phyloP scores from a whole-genome alignment of 23 red algal species.

The Gracilaria vermiculophylla region DNA sequence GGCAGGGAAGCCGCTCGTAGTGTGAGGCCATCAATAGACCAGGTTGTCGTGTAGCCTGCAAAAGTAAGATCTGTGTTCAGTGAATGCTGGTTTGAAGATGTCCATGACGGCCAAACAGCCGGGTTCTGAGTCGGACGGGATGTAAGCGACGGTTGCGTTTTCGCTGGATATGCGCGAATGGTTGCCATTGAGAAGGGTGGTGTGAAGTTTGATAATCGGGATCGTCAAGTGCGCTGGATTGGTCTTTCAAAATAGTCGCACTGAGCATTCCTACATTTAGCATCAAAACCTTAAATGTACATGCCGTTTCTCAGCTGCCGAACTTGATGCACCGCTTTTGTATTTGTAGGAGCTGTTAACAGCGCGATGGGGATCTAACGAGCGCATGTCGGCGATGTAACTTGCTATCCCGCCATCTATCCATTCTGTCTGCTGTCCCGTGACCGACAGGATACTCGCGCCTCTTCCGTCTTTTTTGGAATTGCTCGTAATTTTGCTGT shows the following conservation, averaged over 20 bases:
- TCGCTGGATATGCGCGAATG: not conserved
- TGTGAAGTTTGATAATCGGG: not conserved
- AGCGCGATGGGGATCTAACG: no score
- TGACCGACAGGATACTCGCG: no score
- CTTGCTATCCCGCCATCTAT: no score
- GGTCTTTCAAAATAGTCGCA: not conserved
- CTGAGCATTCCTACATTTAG: not conserved
- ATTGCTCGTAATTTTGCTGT: no score
- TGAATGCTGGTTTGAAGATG: not conserved
- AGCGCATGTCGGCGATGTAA: no score
- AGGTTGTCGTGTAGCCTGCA: not conserved
- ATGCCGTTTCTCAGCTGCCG: not conserved
- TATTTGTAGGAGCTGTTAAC: no score
- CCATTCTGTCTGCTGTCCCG: no score
- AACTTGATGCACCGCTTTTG: no score
- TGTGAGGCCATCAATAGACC: not conserved
- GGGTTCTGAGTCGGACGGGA: not conserved
- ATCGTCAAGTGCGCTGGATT: not conserved
- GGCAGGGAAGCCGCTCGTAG: conserved; percentile 2
- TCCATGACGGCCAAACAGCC: conserved; percentile 12
- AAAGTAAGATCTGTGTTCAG: not conserved
- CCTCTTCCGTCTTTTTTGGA: no score
- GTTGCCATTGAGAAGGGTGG: not conserved
- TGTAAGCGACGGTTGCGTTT: not conserved
- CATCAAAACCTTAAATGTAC: not conserved